phyloP scores from a whole-genome alignment of 805 yeast genomes.

The Cyberlindnera amylophila region DNA sequence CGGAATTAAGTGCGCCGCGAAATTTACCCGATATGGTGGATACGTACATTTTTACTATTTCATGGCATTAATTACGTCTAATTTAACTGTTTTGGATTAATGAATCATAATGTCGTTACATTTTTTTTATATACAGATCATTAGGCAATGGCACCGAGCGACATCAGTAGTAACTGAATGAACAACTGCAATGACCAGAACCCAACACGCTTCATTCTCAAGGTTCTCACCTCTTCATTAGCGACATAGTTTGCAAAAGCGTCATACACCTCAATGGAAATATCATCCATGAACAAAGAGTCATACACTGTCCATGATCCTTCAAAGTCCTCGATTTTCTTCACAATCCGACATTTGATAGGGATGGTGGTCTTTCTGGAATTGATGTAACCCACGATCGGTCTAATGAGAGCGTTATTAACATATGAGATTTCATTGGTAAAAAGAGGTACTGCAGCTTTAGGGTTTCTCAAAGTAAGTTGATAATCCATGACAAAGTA shows the following conservation, averaged over 20 bases:
- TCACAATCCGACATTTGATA: slow-evolving; percentile 75
- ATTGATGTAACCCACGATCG: slow-evolving; percentile 93
- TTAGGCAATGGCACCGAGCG: slow-evolving; percentile 68
- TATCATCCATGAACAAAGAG: slow-evolving; percentile 83
- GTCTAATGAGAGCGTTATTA: slow-evolving; percentile 87
- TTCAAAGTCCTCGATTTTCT: slow-evolving; percentile 76
- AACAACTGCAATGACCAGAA: slow-evolving; percentile 89
- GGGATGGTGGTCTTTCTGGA: slow-evolving; percentile 88
- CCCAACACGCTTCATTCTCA: slow-evolving; percentile 77
- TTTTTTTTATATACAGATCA: not conserved
- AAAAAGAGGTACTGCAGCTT: slow-evolving; percentile 86
- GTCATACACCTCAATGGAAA: slow-evolving; percentile 84
- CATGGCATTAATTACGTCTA: too few species aligned
- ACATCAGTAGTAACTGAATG: slow-evolving; percentile 76
- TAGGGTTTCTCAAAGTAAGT: slow-evolving; percentile 75
- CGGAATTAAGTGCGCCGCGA: too few species aligned
- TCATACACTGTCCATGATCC: slow-evolving; percentile 98
- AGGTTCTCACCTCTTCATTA: slow-evolving; percentile 73
- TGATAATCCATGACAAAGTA: slow-evolving; percentile 77
- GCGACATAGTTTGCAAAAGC: slow-evolving; percentile 86
- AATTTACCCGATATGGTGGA: too few species aligned
- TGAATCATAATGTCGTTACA: not conserved
- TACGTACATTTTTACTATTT: too few species aligned
- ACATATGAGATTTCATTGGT: slow-evolving; percentile 86
- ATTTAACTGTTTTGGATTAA: too few species aligned